phyloP scores from a whole-genome alignment of 805 yeast species.

The Pachysolen tannophilus region DNA sequence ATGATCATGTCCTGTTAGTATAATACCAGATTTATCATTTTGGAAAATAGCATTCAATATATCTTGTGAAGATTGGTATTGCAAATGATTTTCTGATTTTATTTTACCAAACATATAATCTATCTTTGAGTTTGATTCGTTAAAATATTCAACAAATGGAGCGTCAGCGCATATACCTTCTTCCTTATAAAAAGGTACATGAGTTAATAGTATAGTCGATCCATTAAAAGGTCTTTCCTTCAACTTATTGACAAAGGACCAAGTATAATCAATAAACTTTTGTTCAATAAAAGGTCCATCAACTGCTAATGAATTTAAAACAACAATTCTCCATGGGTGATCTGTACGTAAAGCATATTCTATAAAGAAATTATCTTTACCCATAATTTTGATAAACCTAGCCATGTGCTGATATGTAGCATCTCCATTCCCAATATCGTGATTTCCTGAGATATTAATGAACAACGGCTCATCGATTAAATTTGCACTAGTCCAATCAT shows the following conservation, averaged over 20 bases:
- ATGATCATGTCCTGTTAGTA: constrained; percentile 94
- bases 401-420: constrained; percentile 87
- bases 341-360: constrained; percentile 56
- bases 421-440: constrained; percentile 96
- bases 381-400: constrained; percentile 67
- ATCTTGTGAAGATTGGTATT: constrained; percentile 54
- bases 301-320: constrained; percentile 69
- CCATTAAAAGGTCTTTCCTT: constrained; percentile 55
- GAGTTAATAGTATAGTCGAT: constrained; percentile 76
- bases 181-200: constrained; percentile 79
- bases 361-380: constrained; percentile 77
- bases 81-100: constrained; percentile 81
- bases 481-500: constrained; percentile 52
- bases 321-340: constrained; percentile 85
- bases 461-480: constrained; percentile 52
- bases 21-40: constrained; percentile 61
- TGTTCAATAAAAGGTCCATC: constrained; percentile 88
- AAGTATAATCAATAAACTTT: constrained; percentile 56
- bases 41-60: constrained; percentile 69
- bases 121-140: constrained; percentile 43
- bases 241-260: constrained; percentile 65
- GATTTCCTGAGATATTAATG: constrained; percentile 87
- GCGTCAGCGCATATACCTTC: constrained; percentile 86
- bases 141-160: constrained; percentile 60
- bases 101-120: constrained; percentile 64